Evolutionary conservation across 139 green algal species (phyloP).

Genomic region (Tetraselmis striata): DNA sequence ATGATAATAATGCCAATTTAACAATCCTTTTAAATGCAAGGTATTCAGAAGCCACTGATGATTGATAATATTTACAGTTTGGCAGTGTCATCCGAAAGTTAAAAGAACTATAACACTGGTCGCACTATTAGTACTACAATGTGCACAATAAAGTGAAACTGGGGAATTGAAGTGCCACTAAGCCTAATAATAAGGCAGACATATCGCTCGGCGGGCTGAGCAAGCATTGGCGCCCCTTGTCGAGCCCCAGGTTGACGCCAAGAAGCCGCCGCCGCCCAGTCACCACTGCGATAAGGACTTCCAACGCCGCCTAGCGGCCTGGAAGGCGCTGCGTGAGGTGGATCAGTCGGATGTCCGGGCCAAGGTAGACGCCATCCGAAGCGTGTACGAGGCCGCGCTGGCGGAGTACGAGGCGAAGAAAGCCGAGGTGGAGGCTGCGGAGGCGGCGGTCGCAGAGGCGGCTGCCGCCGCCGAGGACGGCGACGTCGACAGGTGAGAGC

Average conservation of each 20-base stretch:
- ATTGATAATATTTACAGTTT: too few relatives aligned
- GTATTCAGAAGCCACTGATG: too few relatives aligned
- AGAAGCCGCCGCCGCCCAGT: background rate
- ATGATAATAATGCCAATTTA: too few relatives aligned
- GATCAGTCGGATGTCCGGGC: background rate
- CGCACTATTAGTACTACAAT: too few relatives aligned
- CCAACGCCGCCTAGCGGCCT: background rate
- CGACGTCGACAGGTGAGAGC: background rate
- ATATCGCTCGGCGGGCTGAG: too few relatives aligned
- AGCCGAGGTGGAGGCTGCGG: background rate
- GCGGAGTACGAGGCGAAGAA: background rate
- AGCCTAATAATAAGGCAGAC: too few relatives aligned
- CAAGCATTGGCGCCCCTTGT: too few relatives aligned
- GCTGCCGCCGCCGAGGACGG: background rate
- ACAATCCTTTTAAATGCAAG: too few relatives aligned
- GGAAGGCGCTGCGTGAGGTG: background rate
- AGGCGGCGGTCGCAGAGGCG: background rate
- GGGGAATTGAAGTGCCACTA: too few relatives aligned
- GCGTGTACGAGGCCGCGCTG: background rate
- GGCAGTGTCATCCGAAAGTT: too few relatives aligned
- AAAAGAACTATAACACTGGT: too few relatives aligned
- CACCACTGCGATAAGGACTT: background rate
- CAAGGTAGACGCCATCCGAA: background rate
- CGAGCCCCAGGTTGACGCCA: background rate
- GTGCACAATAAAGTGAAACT: too few relatives aligned